Base-by-base conservation (phyloP, 176 grass and related monocot genomes). In the Bonia amplexicaulis region DNA sequence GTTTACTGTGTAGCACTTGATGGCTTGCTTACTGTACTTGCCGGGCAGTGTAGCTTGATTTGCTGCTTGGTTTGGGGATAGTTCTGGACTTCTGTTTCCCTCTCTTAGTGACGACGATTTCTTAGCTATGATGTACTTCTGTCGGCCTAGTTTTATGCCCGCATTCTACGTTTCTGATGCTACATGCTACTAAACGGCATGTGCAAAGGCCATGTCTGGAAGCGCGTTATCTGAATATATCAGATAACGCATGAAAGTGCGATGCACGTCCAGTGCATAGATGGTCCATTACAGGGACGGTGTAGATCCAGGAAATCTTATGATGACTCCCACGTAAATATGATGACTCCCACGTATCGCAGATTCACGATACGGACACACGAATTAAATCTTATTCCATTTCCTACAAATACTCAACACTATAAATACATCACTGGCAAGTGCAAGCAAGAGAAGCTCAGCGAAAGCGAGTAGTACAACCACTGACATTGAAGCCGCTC, bases 21-120 rank as follows among this genome's bases (percentile, higher is more conserved):
- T 47, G 46, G 58, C 66, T 86, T 65, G 19, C 70, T 76, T 84
- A 65, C 44, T 69, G 85, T 80, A 74, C 77, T 87, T 64, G n/a
- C 42, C 3, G 61, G 68, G 74, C 85, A 87, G 85, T 39, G 31
- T 75, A 76, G 26, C 60, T 57, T 69, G 76, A 42, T 74, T 87
- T 84, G 52, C 84, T 74, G 84, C 67, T 71, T 37, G 48, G 85
- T 80, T 68, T 42, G 7, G 76, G 78, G 69, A 87, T 83, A 77
- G 13, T 41, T 5, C 35, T 83, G 89, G 79, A 80, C 69, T 69
- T 41, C 0, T 9, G 15, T 25, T 66, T 14, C 5, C 15, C 37
- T 2, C 26, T 1, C 79, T 58, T 74, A 57, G 14, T 48, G 74
- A 64, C 40, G 16, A 41, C 5, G 17, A 25, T 74, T 83, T 67